Evolutionary conservation across 1,139 yeast genomes (phyloP).

Genomic region (Wickerhamiella pararugosa): DNA sequence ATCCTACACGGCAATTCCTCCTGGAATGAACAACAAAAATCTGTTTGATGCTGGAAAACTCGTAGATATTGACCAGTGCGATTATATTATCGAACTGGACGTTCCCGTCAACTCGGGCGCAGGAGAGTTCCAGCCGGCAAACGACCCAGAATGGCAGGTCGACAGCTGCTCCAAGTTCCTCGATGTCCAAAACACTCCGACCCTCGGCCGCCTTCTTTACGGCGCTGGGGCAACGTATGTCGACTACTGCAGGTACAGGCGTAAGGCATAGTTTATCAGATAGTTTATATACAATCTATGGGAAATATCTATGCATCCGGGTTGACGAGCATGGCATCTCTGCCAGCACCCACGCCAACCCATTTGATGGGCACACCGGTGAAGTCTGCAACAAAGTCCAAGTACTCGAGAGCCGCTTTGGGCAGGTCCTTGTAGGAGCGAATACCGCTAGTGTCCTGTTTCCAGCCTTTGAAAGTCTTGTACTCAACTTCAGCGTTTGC

Average conservation of each 20-base stretch:
- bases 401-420: constrained; percentile 68
- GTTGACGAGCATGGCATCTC: constrained; percentile 35
- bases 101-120: constrained; percentile 18
- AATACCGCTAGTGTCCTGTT: constrained; percentile 61
- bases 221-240: constrained; percentile 15
- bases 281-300: not conserved
- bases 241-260: constrained; percentile 18
- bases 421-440: constrained; percentile 68
- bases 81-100: constrained; percentile 25
- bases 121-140: constrained; percentile 16
- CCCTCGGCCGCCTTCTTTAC: constrained; percentile 29
- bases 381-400: constrained; percentile 72
- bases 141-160: constrained; percentile 22
- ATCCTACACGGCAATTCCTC: constrained; percentile 36
- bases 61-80: constrained; percentile 20
- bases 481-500: constrained; percentile 87
- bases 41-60: constrained; percentile 25
- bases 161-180: constrained; percentile 26
- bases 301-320: not conserved
- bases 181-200: constrained; percentile 25
- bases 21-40: constrained; percentile 61
- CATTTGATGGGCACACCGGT: constrained; percentile 77
- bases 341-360: constrained; percentile 98
- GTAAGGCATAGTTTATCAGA: not conserved
- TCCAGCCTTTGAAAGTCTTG: constrained; percentile 90